phyloP scores from a whole-genome alignment of 1,284 basidiomycete species.

The Trametes pubescens region DNA sequence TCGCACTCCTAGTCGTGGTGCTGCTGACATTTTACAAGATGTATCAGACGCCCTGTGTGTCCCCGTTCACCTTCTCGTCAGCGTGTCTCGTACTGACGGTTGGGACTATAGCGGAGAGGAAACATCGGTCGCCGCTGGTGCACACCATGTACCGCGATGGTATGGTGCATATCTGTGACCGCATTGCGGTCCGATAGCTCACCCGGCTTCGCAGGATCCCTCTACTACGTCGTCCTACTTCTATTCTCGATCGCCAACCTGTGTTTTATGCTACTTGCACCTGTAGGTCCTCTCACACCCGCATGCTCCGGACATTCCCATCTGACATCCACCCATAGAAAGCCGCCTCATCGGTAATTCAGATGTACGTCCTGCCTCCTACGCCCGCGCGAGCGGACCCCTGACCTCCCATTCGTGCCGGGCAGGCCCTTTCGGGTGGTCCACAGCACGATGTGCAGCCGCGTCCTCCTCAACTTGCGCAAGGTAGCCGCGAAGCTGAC shows the following conservation, averaged over 20 bases:
- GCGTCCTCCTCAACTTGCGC: constrained; percentile 31
- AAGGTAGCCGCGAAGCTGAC: constrained; percentile 15
- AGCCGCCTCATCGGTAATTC: constrained; percentile 14
- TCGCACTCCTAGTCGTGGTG: constrained; percentile 11
- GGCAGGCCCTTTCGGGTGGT: constrained; percentile 26
- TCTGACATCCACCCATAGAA: constrained; percentile 7
- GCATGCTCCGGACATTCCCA: neutral
- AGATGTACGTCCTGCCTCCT: constrained; percentile 1
- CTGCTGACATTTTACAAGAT: constrained; percentile 22
- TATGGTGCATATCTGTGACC: neutral
- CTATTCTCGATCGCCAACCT: constrained; percentile 11
- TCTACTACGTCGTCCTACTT: constrained; percentile 18
- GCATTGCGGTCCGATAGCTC: neutral
- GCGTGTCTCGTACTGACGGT: neutral
- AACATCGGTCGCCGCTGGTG: constrained; percentile 13
- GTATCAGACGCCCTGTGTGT: constrained; percentile 12
- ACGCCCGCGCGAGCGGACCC: no score
- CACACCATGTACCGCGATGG: constrained; percentile 22
- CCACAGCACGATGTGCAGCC: constrained; percentile 27
- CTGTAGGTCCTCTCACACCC: neutral
- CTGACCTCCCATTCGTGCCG: neutral
- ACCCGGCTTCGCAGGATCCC: constrained; percentile 1
- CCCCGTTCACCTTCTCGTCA: no score
- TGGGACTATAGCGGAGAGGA: neutral
- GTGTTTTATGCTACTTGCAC: constrained; percentile 16